These are phyloP conservation scores for Aquilaria agallochum DNA, from an alignment of 441 rosid species.

Conservation along the genomic window DNA sequence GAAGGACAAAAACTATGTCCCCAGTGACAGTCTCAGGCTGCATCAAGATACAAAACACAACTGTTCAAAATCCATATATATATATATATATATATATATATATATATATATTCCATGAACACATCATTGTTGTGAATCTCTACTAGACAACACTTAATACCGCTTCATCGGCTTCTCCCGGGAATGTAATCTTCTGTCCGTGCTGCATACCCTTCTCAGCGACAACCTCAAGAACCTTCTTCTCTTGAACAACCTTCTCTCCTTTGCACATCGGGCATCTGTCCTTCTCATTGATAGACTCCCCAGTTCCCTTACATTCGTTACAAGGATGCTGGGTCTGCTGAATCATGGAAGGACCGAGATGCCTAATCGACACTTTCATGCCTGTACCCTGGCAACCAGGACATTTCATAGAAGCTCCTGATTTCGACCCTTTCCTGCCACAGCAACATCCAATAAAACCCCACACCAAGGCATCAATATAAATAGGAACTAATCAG, in stretches of 20 bases:
- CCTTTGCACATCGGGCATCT: constrained; percentile 72
- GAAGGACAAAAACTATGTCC: constrained; percentile 72
- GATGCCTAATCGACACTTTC: constrained; percentile 76
- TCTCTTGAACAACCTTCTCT: constrained; percentile 69
- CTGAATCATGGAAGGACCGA: constrained; percentile 85
- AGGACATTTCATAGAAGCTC: constrained; percentile 56
- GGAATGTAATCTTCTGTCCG: constrained; percentile 79
- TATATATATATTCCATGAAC: background rate
- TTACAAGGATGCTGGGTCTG: constrained; percentile 88
- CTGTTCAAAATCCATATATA: constrained; percentile 1
- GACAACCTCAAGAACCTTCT: constrained; percentile 69
- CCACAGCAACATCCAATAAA: background rate
- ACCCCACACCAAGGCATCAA: too few species aligned
- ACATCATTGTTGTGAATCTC: background rate
- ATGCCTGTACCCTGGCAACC: constrained; percentile 83
- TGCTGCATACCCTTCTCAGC: constrained; percentile 81
- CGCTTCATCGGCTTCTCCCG: constrained; percentile 86
- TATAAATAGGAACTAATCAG: background rate
- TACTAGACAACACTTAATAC: constrained; percentile 21
- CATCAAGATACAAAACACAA: constrained; percentile 7
- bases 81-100: background rate
- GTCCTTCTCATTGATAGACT: constrained; percentile 54
- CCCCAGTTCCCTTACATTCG: constrained; percentile 81
- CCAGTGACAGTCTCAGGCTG: constrained; percentile 84
- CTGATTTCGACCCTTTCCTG: constrained; percentile 85